These are phyloP conservation scores for Ophiostoma piceae DNA, from an alignment of 2,329 filamentous ascomycete species.

Conservation along the genomic window DNA sequence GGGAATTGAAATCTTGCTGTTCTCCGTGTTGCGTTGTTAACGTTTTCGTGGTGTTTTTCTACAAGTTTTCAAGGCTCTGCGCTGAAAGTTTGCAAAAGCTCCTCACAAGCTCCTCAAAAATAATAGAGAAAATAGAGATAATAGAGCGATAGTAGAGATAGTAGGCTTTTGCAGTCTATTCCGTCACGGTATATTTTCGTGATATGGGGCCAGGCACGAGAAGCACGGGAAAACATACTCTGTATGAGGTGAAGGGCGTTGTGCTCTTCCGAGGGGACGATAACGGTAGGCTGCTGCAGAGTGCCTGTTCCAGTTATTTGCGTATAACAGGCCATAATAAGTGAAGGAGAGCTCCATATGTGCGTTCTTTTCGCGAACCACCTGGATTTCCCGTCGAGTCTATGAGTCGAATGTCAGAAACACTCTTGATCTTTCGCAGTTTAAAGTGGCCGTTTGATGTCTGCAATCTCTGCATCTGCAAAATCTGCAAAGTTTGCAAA, in stretches of 20 bases:
- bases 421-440: too few relatives aligned
- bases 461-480: constrained; percentile 1
- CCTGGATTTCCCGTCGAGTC: background rate
- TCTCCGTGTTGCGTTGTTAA: background rate
- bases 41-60: constrained; percentile 3
- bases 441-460: background rate
- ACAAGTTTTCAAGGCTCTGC: constrained; percentile 3
- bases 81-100: background rate
- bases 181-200: constrained; percentile 24
- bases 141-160: too few relatives aligned
- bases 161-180: background rate
- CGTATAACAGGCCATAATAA: background rate
- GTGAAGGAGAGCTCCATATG: background rate
- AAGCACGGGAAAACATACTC: background rate
- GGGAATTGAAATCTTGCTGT: constrained; percentile 5
- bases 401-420: too few relatives aligned
- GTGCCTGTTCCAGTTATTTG: background rate
- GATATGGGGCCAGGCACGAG: constrained; percentile 20
- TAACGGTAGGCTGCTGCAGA: background rate
- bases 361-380: background rate
- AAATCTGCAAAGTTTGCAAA: background rate
- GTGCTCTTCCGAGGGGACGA: constrained; percentile 3
- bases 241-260: background rate
- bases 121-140: background rate
- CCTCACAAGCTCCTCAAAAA: constrained; percentile 1